phyloP scores from a whole-genome alignment of 352 stramenopile species.

The Phytophthora agathidicida region DNA sequence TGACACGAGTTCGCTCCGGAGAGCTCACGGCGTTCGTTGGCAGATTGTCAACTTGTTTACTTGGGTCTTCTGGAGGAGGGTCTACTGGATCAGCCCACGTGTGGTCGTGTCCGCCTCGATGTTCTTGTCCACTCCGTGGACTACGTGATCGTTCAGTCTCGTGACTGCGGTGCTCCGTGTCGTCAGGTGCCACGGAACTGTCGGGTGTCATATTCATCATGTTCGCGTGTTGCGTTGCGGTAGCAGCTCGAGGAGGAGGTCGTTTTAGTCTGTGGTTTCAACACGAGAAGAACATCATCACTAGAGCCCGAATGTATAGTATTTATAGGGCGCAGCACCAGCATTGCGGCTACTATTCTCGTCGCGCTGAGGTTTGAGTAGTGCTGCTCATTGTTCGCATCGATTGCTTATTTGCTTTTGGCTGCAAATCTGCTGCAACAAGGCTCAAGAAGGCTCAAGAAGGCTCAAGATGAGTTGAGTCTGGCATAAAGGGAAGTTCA shows the following conservation, averaged over 20 bases:
- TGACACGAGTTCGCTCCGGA: not conserved
- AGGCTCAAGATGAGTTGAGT: no score
- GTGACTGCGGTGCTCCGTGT: slow-evolving; percentile 9
- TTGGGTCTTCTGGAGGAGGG: not conserved
- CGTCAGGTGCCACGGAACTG: slow-evolving; percentile 35
- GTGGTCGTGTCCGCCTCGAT: slow-evolving; percentile 9
- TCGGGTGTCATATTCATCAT: slow-evolving; percentile 58
- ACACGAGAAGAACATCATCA: not conserved
- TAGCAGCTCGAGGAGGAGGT: slow-evolving; percentile 1
- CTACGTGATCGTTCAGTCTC: slow-evolving; percentile 11
- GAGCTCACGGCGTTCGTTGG: slow-evolving; percentile 11
- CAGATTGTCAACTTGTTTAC: not conserved
- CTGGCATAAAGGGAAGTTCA: slow-evolving; percentile 12
- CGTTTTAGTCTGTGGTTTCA: slow-evolving; percentile 31
- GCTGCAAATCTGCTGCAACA: no score
- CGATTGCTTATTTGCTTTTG: not conserved
- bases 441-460: no score
- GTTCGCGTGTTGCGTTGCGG: not conserved
- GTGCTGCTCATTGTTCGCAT: not conserved
- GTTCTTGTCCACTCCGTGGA: not conserved
- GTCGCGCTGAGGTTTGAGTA: slow-evolving; percentile 1
- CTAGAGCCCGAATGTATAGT: not conserved
- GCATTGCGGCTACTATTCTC: not conserved
- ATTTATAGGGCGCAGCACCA: slow-evolving; percentile 22
- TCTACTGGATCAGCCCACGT: slow-evolving; percentile 22